Base-by-base conservation (phyloP, 2,329 filamentous ascomycete genomes). In the Laburnicola sp. region DNA sequence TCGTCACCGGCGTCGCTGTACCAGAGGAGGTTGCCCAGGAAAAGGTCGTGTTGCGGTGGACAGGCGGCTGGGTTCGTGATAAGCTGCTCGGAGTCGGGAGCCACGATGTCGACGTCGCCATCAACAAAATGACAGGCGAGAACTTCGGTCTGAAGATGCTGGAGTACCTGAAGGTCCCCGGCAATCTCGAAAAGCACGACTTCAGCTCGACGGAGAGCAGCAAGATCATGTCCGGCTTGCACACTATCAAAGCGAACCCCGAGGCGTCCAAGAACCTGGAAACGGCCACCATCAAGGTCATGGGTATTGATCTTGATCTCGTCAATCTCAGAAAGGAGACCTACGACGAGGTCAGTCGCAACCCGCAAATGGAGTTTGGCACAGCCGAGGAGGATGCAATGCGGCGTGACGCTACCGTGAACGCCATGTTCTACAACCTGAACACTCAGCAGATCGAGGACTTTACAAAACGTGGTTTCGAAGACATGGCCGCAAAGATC, bases 211-310 rank as follows among this genome's bases (percentile, higher is more conserved):
- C 73, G 30, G 68, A 77, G 64, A 74, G 70, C 16, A 80, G 81
- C 45, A 86, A 86, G 50, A 79, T 94, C 46, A 86, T 88, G 10
- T 63, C 66, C 43, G 87, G 84, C 56, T 79, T 97, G 28, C 88
- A 97, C 78, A 95, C 91, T 72, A 93, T 97, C 60, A 87, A 88
- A 45, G 87, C 87, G 50, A 97, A 97, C 70, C 93, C 92, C 0
- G 91, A 97, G 65, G 97, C 96, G 75, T 96, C 91, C 21, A 97
- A 97, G 75, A 90, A 97, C 69, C 82, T 97, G 10, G 93, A 96
- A 74, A 97, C 93, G 0, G 89, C 91, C 42, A 96, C 91, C 7
- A 91, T 89, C 23, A 88, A 82, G 58, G 86, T 97, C 51, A 86
- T 96, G 65, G 91, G 88, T 0, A 80, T 95, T 42, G 93, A 97